phyloP scores from a whole-genome alignment of 2,329 filamentous ascomycete species.

The Ophiocordyceps camponoti-leonardi region DNA sequence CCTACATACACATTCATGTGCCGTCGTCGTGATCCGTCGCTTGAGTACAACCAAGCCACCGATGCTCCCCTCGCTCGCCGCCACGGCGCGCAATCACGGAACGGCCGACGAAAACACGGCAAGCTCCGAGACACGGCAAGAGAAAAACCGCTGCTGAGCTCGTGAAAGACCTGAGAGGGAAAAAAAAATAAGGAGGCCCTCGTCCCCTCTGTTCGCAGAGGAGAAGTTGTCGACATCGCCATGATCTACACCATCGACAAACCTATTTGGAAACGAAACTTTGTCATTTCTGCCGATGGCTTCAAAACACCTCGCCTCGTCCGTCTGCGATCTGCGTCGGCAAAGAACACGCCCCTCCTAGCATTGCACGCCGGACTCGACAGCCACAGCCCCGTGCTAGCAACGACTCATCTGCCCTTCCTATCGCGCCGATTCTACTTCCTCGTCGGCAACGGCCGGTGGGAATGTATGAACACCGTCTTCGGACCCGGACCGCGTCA shows the following conservation, averaged over 20 bases:
- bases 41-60: neutral
- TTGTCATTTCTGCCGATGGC: neutral
- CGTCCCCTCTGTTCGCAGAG: neutral
- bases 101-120: neutral
- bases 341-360: neutral
- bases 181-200: neutral
- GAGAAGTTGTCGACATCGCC: neutral
- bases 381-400: constrained; percentile 1
- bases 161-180: no score
- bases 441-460: constrained; percentile 2
- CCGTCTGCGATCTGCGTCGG: neutral
- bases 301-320: neutral
- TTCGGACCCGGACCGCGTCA: constrained; percentile 1
- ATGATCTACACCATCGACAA: neutral
- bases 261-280: neutral
- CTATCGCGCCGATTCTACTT: constrained; percentile 1
- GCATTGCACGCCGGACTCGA: constrained; percentile 1
- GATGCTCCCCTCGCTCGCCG: neutral
- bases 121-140: neutral
- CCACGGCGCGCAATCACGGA: neutral
- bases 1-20: neutral
- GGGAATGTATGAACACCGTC: constrained; percentile 1
- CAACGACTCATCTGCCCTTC: constrained; percentile 1
- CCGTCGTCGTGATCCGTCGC: neutral
- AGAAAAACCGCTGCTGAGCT: no score